phyloP scores from a whole-genome alignment of 1,284 basidiomycete genomes.

The Boletus semigastroideus region DNA sequence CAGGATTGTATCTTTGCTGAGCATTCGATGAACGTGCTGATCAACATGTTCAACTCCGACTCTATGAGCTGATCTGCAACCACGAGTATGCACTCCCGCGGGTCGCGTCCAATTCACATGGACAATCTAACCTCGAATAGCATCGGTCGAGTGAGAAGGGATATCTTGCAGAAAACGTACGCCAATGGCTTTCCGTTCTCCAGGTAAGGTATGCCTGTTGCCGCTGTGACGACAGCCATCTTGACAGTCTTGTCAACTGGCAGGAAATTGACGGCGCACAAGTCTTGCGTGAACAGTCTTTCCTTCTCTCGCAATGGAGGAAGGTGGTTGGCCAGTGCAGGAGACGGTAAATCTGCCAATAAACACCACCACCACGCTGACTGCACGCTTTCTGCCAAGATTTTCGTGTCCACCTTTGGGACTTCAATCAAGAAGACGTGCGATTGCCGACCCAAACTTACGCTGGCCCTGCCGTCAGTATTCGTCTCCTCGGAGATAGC shows the following conservation, averaged over 20 bases:
- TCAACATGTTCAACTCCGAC: conserved; percentile 18
- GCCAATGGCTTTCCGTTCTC: conserved; percentile 33
- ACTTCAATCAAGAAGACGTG: conserved; percentile 65
- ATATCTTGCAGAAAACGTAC: conserved; percentile 20
- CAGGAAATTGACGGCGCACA: conserved; percentile 61
- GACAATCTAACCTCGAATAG: conserved; percentile 25
- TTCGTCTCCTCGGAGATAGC: conserved; percentile 27
- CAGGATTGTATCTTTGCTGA: conserved; percentile 15
- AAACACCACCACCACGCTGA: conserved; percentile 8
- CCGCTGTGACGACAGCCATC: background rate
- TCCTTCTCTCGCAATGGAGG: conserved; percentile 61
- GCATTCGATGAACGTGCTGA: background rate
- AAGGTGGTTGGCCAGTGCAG: conserved; percentile 71
- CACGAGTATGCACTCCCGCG: conserved; percentile 13
- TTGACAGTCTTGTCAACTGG: background rate
- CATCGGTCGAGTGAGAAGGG: conserved; percentile 23
- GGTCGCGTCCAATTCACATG: conserved; percentile 17
- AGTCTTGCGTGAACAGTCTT: conserved; percentile 71
- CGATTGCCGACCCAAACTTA: conserved; percentile 46
- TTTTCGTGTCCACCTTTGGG: conserved; percentile 61
- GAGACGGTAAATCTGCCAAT: conserved; percentile 56
- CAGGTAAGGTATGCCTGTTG: conserved; percentile 32
- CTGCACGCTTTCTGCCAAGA: conserved; percentile 42
- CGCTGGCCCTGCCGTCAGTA: conserved; percentile 49
- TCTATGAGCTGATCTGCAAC: background rate